Evolutionary conservation across 495 filamentous ascomycete genomes (phyloP).

Genomic region (Mycothermus thermophilus): DNA sequence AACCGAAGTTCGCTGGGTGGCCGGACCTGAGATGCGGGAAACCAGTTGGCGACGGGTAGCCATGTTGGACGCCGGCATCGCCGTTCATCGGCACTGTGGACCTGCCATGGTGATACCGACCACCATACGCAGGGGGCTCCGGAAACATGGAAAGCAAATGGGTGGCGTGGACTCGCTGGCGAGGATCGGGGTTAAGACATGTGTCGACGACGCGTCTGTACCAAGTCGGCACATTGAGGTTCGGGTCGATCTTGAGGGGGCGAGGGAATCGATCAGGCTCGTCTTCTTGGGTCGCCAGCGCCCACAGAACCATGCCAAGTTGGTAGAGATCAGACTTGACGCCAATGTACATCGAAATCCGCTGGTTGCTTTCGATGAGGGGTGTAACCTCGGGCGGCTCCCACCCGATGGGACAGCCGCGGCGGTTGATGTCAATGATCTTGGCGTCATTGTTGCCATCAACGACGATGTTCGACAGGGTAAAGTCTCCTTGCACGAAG

Average conservation of each 20-base stretch:
- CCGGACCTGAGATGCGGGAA: constrained; percentile 18
- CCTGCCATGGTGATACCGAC: constrained; percentile 10
- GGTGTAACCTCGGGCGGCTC: constrained; percentile 85
- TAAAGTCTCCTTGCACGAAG: constrained; percentile 96
- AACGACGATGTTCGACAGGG: constrained; percentile 92
- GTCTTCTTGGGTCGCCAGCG: constrained; percentile 70
- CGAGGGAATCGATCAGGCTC: constrained; percentile 73
- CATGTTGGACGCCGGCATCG: constrained; percentile 18
- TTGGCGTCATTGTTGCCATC: constrained; percentile 73
- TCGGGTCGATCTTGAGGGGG: constrained; percentile 42
- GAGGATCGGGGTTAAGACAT: constrained; percentile 32
- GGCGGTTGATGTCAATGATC: constrained; percentile 96
- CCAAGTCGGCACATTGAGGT: constrained; percentile 30
- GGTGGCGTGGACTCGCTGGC: constrained; percentile 27
- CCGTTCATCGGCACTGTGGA: constrained; percentile 20
- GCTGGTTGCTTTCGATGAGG: constrained; percentile 80
- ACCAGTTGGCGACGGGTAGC: constrained; percentile 15
- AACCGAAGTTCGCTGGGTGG: constrained; percentile 17
- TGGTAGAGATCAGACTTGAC: constrained; percentile 95
- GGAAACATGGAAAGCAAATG: constrained; percentile 31
- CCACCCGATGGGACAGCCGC: constrained; percentile 94
- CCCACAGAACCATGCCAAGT: constrained; percentile 95
- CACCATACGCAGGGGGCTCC: constrained; percentile 15
- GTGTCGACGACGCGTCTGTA: constrained; percentile 30
- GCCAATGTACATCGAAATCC: constrained; percentile 95